A percentile compares a stretch with the other conserved stretches of the same genome.
phyloP scores from a whole-genome alignment of 1,284 basidiomycete genomes.

The Retiboletus flavoniger region DNA sequence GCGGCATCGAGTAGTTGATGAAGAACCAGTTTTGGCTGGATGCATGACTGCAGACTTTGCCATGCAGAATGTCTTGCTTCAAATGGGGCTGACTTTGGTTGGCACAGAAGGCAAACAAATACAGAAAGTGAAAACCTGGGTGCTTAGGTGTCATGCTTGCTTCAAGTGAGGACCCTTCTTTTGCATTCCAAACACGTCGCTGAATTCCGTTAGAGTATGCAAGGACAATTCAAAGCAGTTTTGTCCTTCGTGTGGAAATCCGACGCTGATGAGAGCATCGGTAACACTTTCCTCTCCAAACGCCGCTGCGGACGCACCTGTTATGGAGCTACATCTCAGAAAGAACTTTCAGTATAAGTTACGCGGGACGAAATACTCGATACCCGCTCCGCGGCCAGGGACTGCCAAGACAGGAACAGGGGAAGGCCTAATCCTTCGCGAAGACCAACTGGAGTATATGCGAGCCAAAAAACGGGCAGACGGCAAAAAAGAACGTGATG shows the following conservation, averaged over 20 bases:
- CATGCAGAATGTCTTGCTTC: conserved; percentile 96
- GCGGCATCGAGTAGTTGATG: conserved; percentile 41
- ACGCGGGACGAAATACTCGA: conserved; percentile 91
- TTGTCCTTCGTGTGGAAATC: conserved; percentile 96
- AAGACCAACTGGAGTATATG: conserved; percentile 87
- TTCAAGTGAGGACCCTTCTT: conserved; percentile 79
- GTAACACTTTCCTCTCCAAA: conserved; percentile 78
- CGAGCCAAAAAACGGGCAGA: conserved; percentile 77
- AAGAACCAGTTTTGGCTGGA: conserved; percentile 60
- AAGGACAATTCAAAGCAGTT: conserved; percentile 95
- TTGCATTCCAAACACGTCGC: not conserved
- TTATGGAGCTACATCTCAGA: conserved; percentile 86
- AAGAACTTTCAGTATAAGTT: conserved; percentile 93
- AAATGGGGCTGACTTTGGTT: conserved; percentile 93
- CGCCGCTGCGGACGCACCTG: conserved; percentile 56
- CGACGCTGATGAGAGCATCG: conserved; percentile 87
- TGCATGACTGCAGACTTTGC: conserved; percentile 99
- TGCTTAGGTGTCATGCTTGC: conserved; percentile 96
- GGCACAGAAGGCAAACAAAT: conserved; percentile 91
- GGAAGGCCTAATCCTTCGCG: conserved; percentile 81
- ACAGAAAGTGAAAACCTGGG: conserved; percentile 92
- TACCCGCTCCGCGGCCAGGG: conserved; percentile 89
- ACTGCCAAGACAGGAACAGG: conserved; percentile 81
- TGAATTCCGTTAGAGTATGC: conserved; percentile 68
- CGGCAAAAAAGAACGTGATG: conserved; percentile 73